A percentile compares a stretch with the other conserved stretches of the same genome.
Evolutionary conservation across 495 filamentous ascomycete genomes (phyloP).

Genomic region (Hypoxylon rickii): DNA sequence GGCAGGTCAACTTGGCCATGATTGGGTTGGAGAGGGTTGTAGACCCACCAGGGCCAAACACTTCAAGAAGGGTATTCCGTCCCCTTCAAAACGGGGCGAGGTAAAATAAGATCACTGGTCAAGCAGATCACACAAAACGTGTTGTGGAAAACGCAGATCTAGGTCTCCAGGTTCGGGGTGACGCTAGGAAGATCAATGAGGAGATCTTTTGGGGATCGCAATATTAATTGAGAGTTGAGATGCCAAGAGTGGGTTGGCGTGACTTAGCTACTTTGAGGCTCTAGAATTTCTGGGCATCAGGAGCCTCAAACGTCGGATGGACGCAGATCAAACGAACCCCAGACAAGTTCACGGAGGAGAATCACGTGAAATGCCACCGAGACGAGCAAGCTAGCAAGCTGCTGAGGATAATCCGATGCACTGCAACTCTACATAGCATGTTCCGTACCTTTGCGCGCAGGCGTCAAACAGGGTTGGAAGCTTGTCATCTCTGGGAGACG

Average conservation of each 20-base stretch:
- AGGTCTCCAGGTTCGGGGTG: constrained; percentile 9
- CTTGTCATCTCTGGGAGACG: constrained; percentile 20
- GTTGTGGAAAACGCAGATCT: constrained; percentile 28
- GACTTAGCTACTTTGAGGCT: constrained; percentile 25
- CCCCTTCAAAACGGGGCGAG: constrained; percentile 24
- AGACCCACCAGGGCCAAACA: constrained; percentile 31
- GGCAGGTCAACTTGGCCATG: constrained; percentile 7
- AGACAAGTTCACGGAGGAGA: constrained; percentile 6
- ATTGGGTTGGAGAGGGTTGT: constrained; percentile 16
- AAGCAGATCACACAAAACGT: constrained; percentile 30
- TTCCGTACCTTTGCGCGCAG: neutral
- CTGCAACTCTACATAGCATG: neutral
- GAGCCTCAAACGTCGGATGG: constrained; percentile 22
- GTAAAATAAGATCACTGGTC: constrained; percentile 22
- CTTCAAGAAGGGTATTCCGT: constrained; percentile 18
- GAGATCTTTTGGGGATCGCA: constrained; percentile 31
- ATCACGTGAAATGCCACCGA: constrained; percentile 17
- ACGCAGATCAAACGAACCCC: constrained; percentile 40
- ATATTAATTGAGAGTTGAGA: constrained; percentile 27
- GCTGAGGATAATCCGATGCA: constrained; percentile 1
- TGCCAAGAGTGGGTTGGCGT: constrained; percentile 26
- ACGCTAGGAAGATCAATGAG: constrained; percentile 25
- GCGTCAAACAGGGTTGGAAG: constrained; percentile 16
- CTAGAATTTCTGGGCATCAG: constrained; percentile 21
- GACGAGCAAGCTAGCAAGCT: neutral